Base-by-base conservation (phyloP, 176 grass and related monocot species). In the Leersia perrieri region DNA sequence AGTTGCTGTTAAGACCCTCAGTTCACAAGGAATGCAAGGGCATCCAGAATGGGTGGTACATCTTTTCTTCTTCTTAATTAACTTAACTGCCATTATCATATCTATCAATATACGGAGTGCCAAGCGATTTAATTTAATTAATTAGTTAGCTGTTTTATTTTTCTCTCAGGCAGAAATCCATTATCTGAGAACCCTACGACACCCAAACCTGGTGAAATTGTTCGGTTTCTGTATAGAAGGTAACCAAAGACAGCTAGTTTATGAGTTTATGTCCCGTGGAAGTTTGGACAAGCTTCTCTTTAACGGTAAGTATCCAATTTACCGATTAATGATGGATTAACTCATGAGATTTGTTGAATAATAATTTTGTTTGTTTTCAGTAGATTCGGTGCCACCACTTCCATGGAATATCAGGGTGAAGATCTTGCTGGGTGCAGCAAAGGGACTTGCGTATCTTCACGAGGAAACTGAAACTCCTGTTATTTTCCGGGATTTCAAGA, bases 21-120 rank as follows among this genome's bases (percentile, higher is more conserved):
- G 89, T 29, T 87, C 62, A 73, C 87, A 94, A 36, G 92, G 92
- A 13, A 89, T 85, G 58, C 92, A 94, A 82, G 92, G 92, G 18
- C 92, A 94, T 76, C 89, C 89, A 84, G 92, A 94, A 34, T 94
- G 92, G 92, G 68, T 94, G 87, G 92, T 94, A n/a, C n/a, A 91
- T 33, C 78, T 63, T 75, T 60, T 82, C 27, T 15, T 18, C 20
- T 34, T 58, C n/a, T n/a, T n/a, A n/a, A n/a, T n/a, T 25, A 25
- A 58, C 53, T 11, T 58, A 58, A 23, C 13, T 58, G 2, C 0
- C n/a, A 58, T 58, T 58, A 25, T 23, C 25, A 10, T 14, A 13
- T 57, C 22, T 70, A 14, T 11, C 3, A 9, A 32, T 9, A 7
- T 66, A 68, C 18, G 44, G 61, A 45, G 49, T 8, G 39, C 36